These are phyloP conservation scores for Boletus vermiculosoides DNA, from an alignment of 768 basidiomycete genomes.

Conservation along the genomic window DNA sequence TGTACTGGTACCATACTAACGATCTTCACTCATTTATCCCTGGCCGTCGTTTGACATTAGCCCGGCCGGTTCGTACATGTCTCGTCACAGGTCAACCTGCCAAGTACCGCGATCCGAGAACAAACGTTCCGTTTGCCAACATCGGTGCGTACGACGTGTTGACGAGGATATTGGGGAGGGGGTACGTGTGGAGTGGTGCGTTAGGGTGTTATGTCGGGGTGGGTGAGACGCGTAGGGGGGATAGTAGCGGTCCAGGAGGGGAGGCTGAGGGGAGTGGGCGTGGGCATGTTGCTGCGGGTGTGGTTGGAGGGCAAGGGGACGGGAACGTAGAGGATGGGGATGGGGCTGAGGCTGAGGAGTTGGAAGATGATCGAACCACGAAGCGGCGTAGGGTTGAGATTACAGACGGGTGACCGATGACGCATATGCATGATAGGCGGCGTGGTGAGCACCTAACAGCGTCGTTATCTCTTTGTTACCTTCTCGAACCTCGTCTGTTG, in stretches of 20 bases:
- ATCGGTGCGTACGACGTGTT: conserved; percentile 62
- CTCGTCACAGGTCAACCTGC: conserved; percentile 78
- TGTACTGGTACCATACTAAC: neutral
- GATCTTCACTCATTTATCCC: neutral
- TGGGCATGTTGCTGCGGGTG: neutral
- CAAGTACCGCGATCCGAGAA: conserved; percentile 76
- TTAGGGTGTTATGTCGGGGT: conserved; percentile 43
- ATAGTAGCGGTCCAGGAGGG: neutral
- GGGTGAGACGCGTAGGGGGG: neutral
- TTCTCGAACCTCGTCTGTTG: conserved; percentile 21
- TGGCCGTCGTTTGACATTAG: neutral
- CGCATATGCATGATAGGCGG: too few relatives aligned
- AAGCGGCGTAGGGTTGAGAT: neutral
- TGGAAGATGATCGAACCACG: neutral
- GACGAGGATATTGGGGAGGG: conserved; percentile 59
- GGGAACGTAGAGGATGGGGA: too few relatives aligned
- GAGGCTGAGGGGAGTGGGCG: neutral
- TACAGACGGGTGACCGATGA: neutral
- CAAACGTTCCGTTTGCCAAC: conserved; percentile 77
- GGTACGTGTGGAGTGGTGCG: conserved; percentile 61
- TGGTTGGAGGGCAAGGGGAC: neutral
- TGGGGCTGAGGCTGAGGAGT: neutral
- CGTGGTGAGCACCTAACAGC: too few relatives aligned
- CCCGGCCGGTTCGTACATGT: conserved; percentile 47
- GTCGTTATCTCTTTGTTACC: too few relatives aligned